phyloP scores from a whole-genome alignment of 2,329 filamentous ascomycete species.

The Aspergillus awamori region DNA sequence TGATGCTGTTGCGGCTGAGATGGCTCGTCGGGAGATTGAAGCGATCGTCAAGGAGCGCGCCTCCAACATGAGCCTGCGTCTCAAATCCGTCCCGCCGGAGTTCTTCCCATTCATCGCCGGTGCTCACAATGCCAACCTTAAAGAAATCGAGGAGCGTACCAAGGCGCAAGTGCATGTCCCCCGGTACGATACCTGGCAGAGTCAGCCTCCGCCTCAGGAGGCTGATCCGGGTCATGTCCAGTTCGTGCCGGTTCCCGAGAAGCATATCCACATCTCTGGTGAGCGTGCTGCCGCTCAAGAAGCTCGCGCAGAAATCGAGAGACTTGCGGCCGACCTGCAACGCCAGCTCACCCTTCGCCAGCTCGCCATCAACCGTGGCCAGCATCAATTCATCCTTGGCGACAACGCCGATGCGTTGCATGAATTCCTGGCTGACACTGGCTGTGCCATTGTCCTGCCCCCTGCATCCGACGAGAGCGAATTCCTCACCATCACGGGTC shows the following conservation, averaged over 20 bases:
- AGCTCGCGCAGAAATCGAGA: conserved; percentile 78
- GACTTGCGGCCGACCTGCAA: conserved; percentile 73
- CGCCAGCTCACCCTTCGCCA: conserved; percentile 76
- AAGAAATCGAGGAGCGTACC: conserved; percentile 70
- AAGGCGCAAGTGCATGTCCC: conserved; percentile 83
- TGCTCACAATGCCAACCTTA: conserved; percentile 68
- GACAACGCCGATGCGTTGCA: conserved; percentile 77
- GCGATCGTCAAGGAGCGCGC: conserved; percentile 86
- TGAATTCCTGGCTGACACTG: conserved; percentile 86
- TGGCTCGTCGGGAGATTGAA: conserved; percentile 80
- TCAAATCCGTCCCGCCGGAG: conserved; percentile 84
- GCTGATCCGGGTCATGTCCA: conserved; percentile 66
- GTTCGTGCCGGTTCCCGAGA: conserved; percentile 72
- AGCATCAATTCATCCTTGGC: conserved; percentile 94
- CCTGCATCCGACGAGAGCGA: conserved; percentile 77
- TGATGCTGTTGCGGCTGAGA: conserved; percentile 82
- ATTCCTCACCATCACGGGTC: conserved; percentile 81
- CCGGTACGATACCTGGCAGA: conserved; percentile 72
- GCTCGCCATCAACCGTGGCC: conserved; percentile 77
- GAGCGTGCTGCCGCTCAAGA: conserved; percentile 81
- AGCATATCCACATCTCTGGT: conserved; percentile 82
- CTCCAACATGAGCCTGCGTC: conserved; percentile 76
- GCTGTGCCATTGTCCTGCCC: conserved; percentile 83
- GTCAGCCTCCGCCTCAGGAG: conserved; percentile 66
- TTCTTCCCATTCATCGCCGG: conserved; percentile 96